phyloP scores from a whole-genome alignment of 768 basidiomycete species.

The Rhizopogon vesiculosus region DNA sequence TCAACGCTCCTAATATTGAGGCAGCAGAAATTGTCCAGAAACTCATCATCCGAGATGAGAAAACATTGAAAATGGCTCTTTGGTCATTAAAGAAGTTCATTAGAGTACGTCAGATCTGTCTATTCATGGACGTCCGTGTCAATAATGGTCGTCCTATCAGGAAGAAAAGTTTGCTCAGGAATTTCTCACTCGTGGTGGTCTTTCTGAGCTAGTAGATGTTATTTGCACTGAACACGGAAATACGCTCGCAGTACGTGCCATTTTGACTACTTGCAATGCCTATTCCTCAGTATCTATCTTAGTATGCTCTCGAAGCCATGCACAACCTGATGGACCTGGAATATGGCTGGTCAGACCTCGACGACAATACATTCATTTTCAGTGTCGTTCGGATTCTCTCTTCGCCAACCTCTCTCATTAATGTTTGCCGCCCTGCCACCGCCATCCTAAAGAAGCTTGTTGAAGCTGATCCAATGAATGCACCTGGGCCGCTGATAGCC shows the following conservation, averaged over 20 bases:
- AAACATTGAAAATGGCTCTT: slow-evolving; percentile 58
- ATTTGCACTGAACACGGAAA: slow-evolving; percentile 72
- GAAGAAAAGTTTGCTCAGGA: slow-evolving; percentile 81
- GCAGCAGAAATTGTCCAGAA: slow-evolving; percentile 74
- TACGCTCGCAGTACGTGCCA: slow-evolving; percentile 65
- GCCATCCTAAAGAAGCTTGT: slow-evolving; percentile 87
- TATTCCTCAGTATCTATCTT: not conserved
- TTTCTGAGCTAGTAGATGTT: slow-evolving; percentile 64
- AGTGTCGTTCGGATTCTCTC: slow-evolving; percentile 76
- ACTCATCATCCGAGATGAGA: slow-evolving; percentile 55
- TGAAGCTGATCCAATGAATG: slow-evolving; percentile 73
- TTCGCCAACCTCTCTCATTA: slow-evolving; percentile 72
- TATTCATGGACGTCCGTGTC: not conserved
- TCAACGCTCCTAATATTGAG: slow-evolving; percentile 75
- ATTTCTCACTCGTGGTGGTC: slow-evolving; percentile 71
- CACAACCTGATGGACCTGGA: slow-evolving; percentile 87
- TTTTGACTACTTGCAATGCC: not conserved
- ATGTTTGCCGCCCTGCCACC: slow-evolving; percentile 88
- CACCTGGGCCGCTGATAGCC: slow-evolving; percentile 51
- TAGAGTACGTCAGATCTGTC: slow-evolving; percentile 40
- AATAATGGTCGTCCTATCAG: slow-evolving; percentile 30
- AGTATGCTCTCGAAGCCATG: slow-evolving; percentile 85
- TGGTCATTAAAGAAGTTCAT: slow-evolving; percentile 81
- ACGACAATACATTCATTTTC: slow-evolving; percentile 66
- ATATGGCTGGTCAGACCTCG: slow-evolving; percentile 76